Evolutionary conservation across 352 stramenopile genomes (phyloP).

Genomic region (Globisporangium orthogonon): DNA sequence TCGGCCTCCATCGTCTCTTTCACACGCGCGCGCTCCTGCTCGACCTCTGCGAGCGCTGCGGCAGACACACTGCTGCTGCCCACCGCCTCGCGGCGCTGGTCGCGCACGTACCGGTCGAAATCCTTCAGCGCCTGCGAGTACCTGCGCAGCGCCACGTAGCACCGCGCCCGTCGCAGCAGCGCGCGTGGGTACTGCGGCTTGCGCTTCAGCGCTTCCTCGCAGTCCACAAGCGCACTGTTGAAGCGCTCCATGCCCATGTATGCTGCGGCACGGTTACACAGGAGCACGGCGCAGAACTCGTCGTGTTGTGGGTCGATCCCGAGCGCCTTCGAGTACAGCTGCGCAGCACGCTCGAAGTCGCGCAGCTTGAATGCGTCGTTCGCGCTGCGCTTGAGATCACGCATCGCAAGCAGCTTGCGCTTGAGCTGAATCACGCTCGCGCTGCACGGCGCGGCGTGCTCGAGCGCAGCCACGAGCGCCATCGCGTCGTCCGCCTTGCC

Average conservation of each 20-base stretch:
- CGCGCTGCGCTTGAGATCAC: conserved; percentile 53
- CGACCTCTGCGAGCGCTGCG: conserved; percentile 22
- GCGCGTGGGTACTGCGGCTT: conserved; percentile 55
- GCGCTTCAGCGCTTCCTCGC: conserved; percentile 56
- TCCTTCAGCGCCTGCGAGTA: conserved; percentile 59
- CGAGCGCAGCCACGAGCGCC: conserved; percentile 42
- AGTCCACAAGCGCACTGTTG: conserved; percentile 65
- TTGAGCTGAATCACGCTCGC: conserved; percentile 69
- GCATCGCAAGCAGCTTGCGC: conserved; percentile 56
- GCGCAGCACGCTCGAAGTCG: conserved; percentile 44
- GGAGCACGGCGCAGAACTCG: conserved; percentile 73
- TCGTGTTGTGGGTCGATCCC: conserved; percentile 56
- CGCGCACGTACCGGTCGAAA: conserved; percentile 65
- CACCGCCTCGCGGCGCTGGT: conserved; percentile 23
- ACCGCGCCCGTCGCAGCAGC: conserved; percentile 62
- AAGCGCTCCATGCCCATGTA: conserved; percentile 69
- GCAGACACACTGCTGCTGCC: not conserved
- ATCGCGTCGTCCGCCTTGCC: conserved; percentile 62
- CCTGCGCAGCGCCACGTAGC: conserved; percentile 51
- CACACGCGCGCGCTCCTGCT: conserved; percentile 42
- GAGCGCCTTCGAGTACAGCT: conserved; percentile 62
- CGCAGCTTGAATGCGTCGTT: conserved; percentile 62
- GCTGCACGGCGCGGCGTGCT: conserved; percentile 60
- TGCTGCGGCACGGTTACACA: conserved; percentile 76
- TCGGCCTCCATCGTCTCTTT: conserved; percentile 40